Conservation (phyloP, 1,284 basidiomycete genomes). For the Coniferiporia weirii region DNA sequence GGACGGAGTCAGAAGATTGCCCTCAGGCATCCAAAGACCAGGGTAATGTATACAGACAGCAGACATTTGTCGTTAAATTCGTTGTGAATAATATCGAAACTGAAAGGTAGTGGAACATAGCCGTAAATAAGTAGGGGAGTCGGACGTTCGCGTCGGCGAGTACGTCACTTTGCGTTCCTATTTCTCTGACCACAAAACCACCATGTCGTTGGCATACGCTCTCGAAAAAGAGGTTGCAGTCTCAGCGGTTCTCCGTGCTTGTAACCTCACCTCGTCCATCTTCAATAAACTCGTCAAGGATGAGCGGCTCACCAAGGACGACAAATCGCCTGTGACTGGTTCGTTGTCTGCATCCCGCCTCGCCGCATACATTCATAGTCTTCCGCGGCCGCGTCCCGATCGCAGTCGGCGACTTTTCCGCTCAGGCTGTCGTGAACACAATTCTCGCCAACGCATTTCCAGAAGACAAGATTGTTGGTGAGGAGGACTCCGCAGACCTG, state of each 20-base stretch:
- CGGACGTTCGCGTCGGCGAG: too few relatives aligned
- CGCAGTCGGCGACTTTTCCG: constrained; percentile 85
- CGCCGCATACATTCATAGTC: constrained; percentile 8
- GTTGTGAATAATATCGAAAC: too few relatives aligned
- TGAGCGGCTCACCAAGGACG: constrained; percentile 87
- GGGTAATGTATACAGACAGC: too few relatives aligned
- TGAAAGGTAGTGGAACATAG: too few relatives aligned
- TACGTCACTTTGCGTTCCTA: too few relatives aligned
- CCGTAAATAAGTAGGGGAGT: too few relatives aligned
- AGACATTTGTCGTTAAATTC: too few relatives aligned
- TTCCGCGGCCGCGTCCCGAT: background rate
- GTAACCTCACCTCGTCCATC: constrained; percentile 77
- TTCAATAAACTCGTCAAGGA: constrained; percentile 85
- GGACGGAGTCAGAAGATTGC: too few relatives aligned
- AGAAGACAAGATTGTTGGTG: constrained; percentile 85
- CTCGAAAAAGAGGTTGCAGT: constrained; percentile 72
- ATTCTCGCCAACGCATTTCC: constrained; percentile 78
- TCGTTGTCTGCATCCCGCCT: background rate
- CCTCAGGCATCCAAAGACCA: too few relatives aligned
- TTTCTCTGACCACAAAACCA: background rate
- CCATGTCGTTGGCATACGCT: constrained; percentile 37
- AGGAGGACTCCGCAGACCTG: constrained; percentile 88
- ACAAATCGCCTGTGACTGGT: constrained; percentile 97
- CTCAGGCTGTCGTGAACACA: constrained; percentile 84
- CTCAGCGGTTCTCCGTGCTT: constrained; percentile 87